Percentiles rank a stretch among this genome's conserved stretches.
phyloP scores from a whole-genome alignment of 495 filamentous ascomycete genomes.

The Immersiella caudata region DNA sequence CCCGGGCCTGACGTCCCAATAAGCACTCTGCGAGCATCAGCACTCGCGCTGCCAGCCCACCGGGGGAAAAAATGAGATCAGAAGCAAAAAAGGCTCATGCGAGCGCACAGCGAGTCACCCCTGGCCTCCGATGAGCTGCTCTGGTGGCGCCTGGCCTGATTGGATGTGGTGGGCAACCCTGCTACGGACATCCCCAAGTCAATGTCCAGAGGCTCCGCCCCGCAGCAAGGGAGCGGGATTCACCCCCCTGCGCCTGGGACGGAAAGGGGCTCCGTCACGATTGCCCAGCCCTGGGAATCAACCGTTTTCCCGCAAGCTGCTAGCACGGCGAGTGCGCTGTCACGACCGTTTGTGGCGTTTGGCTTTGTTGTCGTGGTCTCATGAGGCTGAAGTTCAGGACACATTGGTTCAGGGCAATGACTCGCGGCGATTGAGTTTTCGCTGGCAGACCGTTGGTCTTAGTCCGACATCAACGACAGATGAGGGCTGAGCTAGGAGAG shows the following conservation, averaged over 20 bases:
- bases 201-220: conserved; percentile 32
- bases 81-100: neutral
- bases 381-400: neutral
- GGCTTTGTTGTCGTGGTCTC: neutral
- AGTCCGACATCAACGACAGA: neutral
- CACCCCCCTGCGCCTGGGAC: neutral
- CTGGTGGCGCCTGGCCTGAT: conserved; percentile 9
- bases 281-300: neutral
- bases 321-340: neutral
- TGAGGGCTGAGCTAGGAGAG: neutral
- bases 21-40: neutral
- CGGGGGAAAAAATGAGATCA: neutral
- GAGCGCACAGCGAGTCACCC: conserved; percentile 15
- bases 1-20: neutral
- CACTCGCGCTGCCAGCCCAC: neutral
- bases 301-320: neutral
- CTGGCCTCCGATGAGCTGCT: neutral
- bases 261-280: neutral
- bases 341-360: neutral
- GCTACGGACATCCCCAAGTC: conserved; percentile 40
- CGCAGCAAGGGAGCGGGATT: conserved; percentile 1
- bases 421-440: neutral
- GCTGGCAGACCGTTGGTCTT: neutral
- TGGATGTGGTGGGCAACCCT: conserved; percentile 22
- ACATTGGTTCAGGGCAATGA: neutral